Base-by-base conservation (phyloP, 106 monocot species). In the Dendrobium officinale region DNA sequence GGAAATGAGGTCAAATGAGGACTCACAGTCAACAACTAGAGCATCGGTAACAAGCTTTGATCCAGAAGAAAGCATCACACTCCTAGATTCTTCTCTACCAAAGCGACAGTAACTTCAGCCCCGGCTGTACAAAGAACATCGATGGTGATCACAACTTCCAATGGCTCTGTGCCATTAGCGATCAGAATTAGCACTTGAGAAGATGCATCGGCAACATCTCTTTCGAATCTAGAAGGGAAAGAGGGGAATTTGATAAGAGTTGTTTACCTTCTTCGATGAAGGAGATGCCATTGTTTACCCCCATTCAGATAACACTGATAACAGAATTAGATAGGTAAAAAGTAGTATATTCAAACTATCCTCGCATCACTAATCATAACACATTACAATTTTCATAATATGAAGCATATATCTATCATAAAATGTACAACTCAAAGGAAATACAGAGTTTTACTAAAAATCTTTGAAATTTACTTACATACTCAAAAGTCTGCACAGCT, bases 101-200 rank as follows among this genome's bases (percentile, higher is more conserved):
- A 94, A 18, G 96, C 96, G 48, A 94, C 92, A 54, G 88, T 90
- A 83, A 96, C 96, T 47, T 90, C 87, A 15, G 96, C 92, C 24
- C 96, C 96, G 40, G 93, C 80, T 22, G 93, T 78, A 70, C 93
- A 90, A 67, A 96, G 90, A 61, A 94, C 87, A 81, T 93, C 90
- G 84, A 90, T 84, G 75, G 84, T 85, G 86, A 96, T 91, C 43
- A 92, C 86, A n/a, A 92, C 96, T 83, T 96, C 96, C 88, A 96
- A 87, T 76, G 96, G 94, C 89, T 97, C 96, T 75, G 94, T 90
- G 10, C 96, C 94, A 77, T 89, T 51, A 24, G 90, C 94, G 76
- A 97, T 84, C 42, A 94, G 96, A 4, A 97, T 85, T 2, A 97
- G 80, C 4, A 93, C 93, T 90, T 93, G 82, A 59, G 58, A 75